Evolutionary conservation across 306 rosid genomes (phyloP), one percentile per base, ranked within the genome.

Genomic region (Luffa aegyptiaca): DNA sequence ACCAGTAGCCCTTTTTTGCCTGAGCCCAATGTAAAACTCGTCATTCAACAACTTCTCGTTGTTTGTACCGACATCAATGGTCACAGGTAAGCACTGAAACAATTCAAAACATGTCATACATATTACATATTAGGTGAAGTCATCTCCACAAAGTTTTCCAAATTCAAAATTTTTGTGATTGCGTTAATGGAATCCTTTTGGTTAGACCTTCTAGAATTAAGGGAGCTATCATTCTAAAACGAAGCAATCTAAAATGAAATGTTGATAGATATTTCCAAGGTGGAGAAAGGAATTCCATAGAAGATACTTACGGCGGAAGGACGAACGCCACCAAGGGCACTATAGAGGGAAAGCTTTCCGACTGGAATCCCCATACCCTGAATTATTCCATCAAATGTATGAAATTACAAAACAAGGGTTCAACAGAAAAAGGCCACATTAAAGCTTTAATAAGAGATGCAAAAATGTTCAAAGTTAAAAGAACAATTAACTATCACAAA

Each of bases 301-400:
- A 37, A 18, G 74, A 68, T 35, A 91, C 98, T 88, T 85, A 95
- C 98, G 41, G 97, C 85, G 61, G 97, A 91, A 77, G 98, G 98
- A 80, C 91, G 97, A 70, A 95, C 95, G 52, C 98, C 98, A 14
- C 98, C 98, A 79, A 95, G 98, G 4, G 98, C 98, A 0, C 96
- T 85, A 69, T 95, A 95, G 39, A 95, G 82, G 78, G 98, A 82
- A 86, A 92, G 98, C 83, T 95, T 95, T 31, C 98, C 98, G 42
- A 92, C 97, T 66, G 98, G 98, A 84, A 95, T 95, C 77, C 97
- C 98, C 98, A 95, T 95, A 17, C 98, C 98, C 98, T 95, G 88
- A 77, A 83, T 80, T 8, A 72, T 16, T 21, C 72, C 20, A 48
- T 72, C 41, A 21, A 72, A 37, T 69, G 8, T 21, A 44, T 44